These are phyloP conservation scores for Takashimella tepidaria DNA, from an alignment of 1,284 basidiomycete species.

Conservation along the genomic window DNA sequence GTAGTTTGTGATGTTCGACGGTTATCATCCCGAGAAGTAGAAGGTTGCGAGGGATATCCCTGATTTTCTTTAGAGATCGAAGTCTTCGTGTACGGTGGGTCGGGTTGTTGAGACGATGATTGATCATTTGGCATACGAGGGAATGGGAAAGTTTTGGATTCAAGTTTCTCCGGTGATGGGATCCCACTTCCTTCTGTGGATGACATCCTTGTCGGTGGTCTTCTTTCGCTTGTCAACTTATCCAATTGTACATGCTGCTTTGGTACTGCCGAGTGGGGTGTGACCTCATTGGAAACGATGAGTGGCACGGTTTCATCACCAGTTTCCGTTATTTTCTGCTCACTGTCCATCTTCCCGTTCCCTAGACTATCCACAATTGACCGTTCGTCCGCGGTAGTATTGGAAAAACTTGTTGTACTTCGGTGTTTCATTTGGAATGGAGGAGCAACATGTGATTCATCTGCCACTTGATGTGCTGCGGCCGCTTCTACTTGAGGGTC, in stretches of 20 bases:
- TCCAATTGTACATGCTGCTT: neutral
- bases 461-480: neutral
- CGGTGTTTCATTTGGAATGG: neutral
- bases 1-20: neutral
- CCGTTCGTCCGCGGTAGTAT: neutral
- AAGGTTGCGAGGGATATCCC: neutral
- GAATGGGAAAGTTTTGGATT: slow-evolving; percentile 6
- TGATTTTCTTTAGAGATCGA: neutral
- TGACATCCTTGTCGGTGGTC: neutral
- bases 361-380: neutral
- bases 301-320: neutral
- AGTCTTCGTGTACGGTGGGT: neutral
- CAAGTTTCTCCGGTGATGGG: neutral
- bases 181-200: neutral
- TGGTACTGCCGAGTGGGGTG: neutral
- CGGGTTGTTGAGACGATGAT: neutral
- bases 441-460: neutral
- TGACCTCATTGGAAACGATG: neutral
- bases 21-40: neutral
- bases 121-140: neutral
- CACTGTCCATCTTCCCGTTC: neutral
- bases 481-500: neutral
- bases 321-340: neutral
- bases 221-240: neutral
- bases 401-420: neutral